phyloP scores from a whole-genome alignment of 148 eudicot genomes.

The Rhododendron mucronatum region DNA sequence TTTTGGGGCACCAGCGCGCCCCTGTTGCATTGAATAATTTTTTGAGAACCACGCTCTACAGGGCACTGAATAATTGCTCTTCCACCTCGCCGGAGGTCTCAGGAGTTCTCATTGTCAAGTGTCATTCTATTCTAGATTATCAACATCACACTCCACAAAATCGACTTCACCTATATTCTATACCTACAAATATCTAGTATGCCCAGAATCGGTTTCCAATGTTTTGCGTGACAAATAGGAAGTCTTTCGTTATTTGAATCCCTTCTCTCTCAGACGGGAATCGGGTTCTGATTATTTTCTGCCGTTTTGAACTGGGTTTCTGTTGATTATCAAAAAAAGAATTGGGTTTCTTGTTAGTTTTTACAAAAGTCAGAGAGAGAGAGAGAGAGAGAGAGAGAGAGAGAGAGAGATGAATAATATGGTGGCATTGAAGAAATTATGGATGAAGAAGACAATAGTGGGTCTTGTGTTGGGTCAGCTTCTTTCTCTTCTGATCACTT shows the following conservation, averaged over 20 bases:
- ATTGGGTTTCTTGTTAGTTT: conserved; percentile 9
- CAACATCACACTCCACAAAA: background rate
- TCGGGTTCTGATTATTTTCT: background rate
- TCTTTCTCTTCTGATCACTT: conserved; percentile 62
- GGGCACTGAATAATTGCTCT: too few species aligned
- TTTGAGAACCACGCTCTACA: too few species aligned
- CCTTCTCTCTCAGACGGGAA: background rate
- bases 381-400: background rate
- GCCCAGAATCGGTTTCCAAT: background rate
- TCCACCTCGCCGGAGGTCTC: background rate
- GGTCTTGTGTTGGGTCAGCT: conserved; percentile 60
- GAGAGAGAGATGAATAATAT: conserved; percentile 4
- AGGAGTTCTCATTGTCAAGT: background rate
- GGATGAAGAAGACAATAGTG: conserved; percentile 41
- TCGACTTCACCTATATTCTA: background rate
- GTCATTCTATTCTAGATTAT: background rate
- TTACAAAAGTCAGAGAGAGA: background rate
- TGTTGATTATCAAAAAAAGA: background rate
- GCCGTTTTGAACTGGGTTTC: background rate
- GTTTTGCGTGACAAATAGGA: background rate
- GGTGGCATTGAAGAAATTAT: conserved; percentile 24
- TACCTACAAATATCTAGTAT: background rate
- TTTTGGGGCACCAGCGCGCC: too few species aligned
- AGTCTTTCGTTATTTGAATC: background rate
- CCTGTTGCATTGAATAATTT: too few species aligned